Conservation (phyloP, 139 green algal genomes). For the Ettlia oleoabundans region DNA sequence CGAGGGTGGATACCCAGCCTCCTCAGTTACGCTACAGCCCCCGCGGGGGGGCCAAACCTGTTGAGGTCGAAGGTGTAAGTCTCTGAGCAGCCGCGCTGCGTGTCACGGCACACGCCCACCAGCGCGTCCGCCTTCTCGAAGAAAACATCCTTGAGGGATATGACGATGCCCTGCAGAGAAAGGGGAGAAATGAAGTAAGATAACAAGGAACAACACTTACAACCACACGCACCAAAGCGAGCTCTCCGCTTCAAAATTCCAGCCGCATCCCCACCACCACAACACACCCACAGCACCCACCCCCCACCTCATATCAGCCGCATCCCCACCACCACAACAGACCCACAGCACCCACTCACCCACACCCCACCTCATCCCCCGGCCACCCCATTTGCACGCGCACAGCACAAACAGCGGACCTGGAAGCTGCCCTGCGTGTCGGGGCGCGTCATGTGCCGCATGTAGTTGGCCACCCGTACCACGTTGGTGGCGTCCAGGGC, state of each 20-base stretch:
- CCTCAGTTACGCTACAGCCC: background rate
- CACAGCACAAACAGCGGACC: background rate
- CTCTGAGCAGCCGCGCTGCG: slow-evolving; percentile 53
- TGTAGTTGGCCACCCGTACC: slow-evolving; percentile 90
- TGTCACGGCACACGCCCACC: slow-evolving; percentile 86
- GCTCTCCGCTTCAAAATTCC: too few species aligned
- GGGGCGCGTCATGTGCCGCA: slow-evolving; percentile 73
- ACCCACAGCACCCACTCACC: background rate
- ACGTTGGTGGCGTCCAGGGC: slow-evolving; percentile 97
- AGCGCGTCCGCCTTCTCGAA: slow-evolving; percentile 95
- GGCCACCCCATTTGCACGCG: background rate
- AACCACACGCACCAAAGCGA: too few species aligned
- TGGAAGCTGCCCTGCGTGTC: slow-evolving; percentile 45
- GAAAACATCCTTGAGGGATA: slow-evolving; percentile 98
- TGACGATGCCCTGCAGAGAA: slow-evolving; percentile 80
- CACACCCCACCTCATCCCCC: background rate
- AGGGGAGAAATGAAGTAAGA: background rate
- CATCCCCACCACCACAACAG: background rate
- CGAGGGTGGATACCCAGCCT: too few species aligned
- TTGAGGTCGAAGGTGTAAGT: slow-evolving; percentile 88
- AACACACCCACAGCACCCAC: background rate
- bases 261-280: background rate
- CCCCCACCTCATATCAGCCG: background rate
- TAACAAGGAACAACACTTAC: too few species aligned
- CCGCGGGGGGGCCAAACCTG: slow-evolving; percentile 42